Conservation (phyloP, 768 basidiomycete species). For the Xerocomellus dryophilus region DNA sequence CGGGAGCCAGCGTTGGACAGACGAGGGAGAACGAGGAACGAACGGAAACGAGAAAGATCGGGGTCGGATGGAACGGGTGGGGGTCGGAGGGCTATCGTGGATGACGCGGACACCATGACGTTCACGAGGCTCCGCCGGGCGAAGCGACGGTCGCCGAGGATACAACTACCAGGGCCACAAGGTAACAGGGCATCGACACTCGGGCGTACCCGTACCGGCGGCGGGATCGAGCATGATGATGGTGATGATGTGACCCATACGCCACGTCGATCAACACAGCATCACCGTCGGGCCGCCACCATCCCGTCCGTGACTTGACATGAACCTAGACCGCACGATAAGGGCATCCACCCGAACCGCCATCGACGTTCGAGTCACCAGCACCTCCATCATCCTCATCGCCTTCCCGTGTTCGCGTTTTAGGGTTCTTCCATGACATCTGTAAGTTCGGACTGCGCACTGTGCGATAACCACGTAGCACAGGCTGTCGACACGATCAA, state of each 20-base stretch:
- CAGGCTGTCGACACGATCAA: slow-evolving; percentile 2
- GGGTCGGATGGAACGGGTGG: background rate
- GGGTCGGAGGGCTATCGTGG: background rate
- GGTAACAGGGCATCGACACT: background rate
- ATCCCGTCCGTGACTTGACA: background rate
- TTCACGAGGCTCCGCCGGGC: background rate
- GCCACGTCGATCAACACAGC: slow-evolving; percentile 5
- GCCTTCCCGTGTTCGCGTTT: background rate
- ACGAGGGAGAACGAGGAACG: background rate
- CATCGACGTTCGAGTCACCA: background rate
- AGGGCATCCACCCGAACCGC: background rate
- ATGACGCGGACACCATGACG: background rate
- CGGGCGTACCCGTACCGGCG: background rate
- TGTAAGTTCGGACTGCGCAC: background rate
- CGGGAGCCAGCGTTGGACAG: too few relatives aligned
- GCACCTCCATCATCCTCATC: background rate
- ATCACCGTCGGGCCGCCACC: background rate
- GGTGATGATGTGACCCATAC: background rate
- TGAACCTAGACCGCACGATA: background rate
- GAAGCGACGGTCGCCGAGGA: too few relatives aligned
- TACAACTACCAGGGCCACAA: background rate
- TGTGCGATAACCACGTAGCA: background rate
- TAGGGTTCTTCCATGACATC: background rate
- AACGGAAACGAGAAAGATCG: background rate
- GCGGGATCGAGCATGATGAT: background rate